Evolutionary conservation across 176 grass and related monocot species (phyloP).

Genomic region (Canna indica): DNA sequence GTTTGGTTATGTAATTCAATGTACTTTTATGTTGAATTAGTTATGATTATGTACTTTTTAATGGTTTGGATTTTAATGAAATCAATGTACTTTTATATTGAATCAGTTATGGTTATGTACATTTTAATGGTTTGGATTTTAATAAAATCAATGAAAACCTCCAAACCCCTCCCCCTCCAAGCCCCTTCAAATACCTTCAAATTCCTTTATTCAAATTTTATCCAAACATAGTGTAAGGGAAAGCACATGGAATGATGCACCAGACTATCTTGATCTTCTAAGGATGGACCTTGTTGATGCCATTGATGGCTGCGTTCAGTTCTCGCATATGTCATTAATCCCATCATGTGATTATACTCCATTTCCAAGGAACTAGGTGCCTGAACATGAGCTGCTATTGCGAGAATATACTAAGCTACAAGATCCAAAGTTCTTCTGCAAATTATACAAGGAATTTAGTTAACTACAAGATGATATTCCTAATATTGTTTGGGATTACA

Average conservation of each 20-base stretch:
- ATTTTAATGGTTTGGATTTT: no score
- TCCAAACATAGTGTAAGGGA: slow-evolving; percentile 67
- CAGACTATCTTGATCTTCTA: slow-evolving; percentile 89
- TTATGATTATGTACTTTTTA: no score
- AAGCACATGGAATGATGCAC: slow-evolving; percentile 65
- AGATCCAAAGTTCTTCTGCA: slow-evolving; percentile 79
- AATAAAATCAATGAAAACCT: no score
- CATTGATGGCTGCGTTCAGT: slow-evolving; percentile 86
- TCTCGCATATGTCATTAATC: slow-evolving; percentile 72
- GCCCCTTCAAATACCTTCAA: no score
- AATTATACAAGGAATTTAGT: slow-evolving; percentile 65
- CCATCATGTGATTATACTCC: slow-evolving; percentile 90
- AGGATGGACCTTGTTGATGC: slow-evolving; percentile 89
- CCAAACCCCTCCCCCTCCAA: no score
- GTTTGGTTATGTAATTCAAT: no score
- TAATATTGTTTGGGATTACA: slow-evolving; percentile 79
- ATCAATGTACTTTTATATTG: no score
- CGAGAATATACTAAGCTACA: slow-evolving; percentile 82
- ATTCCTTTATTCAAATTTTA: no score
- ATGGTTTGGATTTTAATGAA: no score
- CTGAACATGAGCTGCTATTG: slow-evolving; percentile 66
- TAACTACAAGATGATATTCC: slow-evolving; percentile 73
- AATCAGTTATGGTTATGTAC: no score
- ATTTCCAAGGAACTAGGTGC: slow-evolving; percentile 79
- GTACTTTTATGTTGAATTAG: no score